Evolutionary conservation across 1,284 basidiomycete genomes (phyloP).

Genomic region (Pseudozyma thailandica): DNA sequence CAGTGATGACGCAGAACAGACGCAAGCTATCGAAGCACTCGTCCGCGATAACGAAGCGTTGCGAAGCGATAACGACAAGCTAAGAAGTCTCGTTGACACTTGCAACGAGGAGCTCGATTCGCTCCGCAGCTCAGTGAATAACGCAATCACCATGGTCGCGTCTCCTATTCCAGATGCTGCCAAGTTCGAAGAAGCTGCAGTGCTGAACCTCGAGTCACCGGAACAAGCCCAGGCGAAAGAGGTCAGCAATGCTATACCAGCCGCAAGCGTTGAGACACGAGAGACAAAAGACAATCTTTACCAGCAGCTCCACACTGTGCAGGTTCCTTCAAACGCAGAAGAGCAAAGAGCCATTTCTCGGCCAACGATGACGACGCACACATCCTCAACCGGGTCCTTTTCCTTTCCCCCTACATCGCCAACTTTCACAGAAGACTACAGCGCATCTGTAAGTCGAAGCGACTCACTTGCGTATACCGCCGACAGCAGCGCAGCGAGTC

Average conservation of each 20-base stretch:
- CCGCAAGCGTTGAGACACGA: neutral
- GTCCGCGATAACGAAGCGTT: conserved; percentile 54
- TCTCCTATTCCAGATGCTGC: conserved; percentile 26
- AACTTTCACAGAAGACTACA: neutral
- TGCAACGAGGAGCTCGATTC: conserved; percentile 55
- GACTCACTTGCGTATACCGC: conserved; percentile 34
- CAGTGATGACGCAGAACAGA: conserved; percentile 17
- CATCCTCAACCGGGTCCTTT: conserved; percentile 23
- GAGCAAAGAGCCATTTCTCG: neutral
- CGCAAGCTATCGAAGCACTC: conserved; percentile 27
- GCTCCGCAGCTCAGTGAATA: conserved; percentile 36
- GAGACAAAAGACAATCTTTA: neutral
- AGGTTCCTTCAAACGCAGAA: neutral
- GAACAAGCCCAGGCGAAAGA: neutral
- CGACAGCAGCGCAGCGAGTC: conserved; percentile 40
- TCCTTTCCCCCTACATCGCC: conserved; percentile 20
- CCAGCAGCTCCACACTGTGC: neutral
- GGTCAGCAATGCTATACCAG: neutral
- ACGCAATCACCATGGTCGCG: conserved; percentile 27
- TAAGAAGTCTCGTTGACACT: conserved; percentile 47
- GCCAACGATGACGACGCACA: conserved; percentile 1
- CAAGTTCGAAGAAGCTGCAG: conserved; percentile 10
- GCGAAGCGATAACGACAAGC: conserved; percentile 41
- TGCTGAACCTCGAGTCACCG: conserved; percentile 5
- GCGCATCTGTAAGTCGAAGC: conserved; percentile 10